Conservation (phyloP, 75 land plant genomes). For the Cunninghamia lanceolata region DNA sequence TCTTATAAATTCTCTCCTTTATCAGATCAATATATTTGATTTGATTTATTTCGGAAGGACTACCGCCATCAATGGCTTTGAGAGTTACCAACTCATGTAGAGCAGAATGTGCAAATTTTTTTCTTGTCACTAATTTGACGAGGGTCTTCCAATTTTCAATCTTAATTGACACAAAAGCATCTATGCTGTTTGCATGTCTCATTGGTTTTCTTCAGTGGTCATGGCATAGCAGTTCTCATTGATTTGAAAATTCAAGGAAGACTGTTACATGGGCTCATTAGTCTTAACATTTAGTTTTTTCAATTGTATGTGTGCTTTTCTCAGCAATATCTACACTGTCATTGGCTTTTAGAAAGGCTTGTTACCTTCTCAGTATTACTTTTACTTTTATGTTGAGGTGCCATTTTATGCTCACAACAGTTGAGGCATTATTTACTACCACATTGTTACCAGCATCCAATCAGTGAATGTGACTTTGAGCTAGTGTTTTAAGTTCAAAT, state of each 20-base stretch:
- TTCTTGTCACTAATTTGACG: not conserved
- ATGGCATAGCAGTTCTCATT: not conserved
- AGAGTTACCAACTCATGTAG: not conserved
- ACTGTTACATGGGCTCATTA: not conserved
- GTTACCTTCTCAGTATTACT: not conserved
- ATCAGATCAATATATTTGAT: constrained; percentile 1
- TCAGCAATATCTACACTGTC: not conserved
- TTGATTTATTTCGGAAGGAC: not conserved
- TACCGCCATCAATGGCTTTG: not conserved
- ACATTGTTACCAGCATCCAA: not conserved
- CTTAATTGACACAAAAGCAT: not conserved
- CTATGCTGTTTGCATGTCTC: not conserved
- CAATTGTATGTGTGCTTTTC: not conserved
- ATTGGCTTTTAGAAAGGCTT: not conserved
- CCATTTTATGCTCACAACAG: not conserved
- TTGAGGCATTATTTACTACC: not conserved
- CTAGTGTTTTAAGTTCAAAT: not conserved
- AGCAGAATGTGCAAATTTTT: not conserved
- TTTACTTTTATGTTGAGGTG: not conserved
- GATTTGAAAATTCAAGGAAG: not conserved
- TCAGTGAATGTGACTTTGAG: not conserved
- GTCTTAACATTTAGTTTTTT: not conserved
- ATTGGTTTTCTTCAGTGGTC: not conserved
- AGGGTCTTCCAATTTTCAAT: not conserved
- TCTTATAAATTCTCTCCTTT: not conserved